Evolutionary conservation across 192 early-diverging fungal species (phyloP), one percentile per base, ranked within the genome.

Genomic region (Coemansia asiatica): DNA sequence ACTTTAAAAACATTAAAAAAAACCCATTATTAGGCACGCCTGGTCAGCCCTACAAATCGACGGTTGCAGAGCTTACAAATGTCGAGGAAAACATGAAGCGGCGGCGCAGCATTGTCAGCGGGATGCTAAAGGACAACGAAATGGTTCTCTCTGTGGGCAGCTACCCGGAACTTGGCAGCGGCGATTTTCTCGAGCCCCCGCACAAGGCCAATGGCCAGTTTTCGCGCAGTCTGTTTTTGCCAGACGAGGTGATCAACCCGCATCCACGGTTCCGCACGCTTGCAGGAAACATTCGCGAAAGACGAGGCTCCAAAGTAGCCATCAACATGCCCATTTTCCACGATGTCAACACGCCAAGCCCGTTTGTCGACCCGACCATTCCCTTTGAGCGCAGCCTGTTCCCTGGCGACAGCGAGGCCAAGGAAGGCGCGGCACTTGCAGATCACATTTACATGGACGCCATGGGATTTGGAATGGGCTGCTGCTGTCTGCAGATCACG

Each of bases 381-480:
- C 87, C 86, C 25, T 79, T 79, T 72, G 63, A 87, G 46, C 85
- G 81, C 56, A 68, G 86, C 36, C 50, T 89, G 56, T 82, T 82
- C 60, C 87, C 87, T 51, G 86, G 86, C 60, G 85, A 90, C 67
- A 88, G 88, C 49, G 90, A 91, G 66, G 88, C 89, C n/a, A 81
- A 81, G 4, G 75, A 85, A 44, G 88, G 89, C 8, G 89, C 89
- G 6, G 96, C 96, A 10, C 77, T 85, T n/a, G 89, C 90, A 0
- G 90, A 94, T 60, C 94, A 96, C 75, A 95, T 99, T 27, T 99
- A 97, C 80, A 92, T 99, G 91, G 97, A 98, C 66, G 88, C 91
- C 19, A 99, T 99, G 97, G 91, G 91, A 61, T 98, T 99, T 85
- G 95, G 97, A 27, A 98, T 98, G 95, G 95, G 96, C 51, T 96